Percentiles rank a stretch among this genome's conserved stretches.
Evolutionary conservation across 768 basidiomycete species (phyloP).

Genomic region (Phaffia tasmanica): DNA sequence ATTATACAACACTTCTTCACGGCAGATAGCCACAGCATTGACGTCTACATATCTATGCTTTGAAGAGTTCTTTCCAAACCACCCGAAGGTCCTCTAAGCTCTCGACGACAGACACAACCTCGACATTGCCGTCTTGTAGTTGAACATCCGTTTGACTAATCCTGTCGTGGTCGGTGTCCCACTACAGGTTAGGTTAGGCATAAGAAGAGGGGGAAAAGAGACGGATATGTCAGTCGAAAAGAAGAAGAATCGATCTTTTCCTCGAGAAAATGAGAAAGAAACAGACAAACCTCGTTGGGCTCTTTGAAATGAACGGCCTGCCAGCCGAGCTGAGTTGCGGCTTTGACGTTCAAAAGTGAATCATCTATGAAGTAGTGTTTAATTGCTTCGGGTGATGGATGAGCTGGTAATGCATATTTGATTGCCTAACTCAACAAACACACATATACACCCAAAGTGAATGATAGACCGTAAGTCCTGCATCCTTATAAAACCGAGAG

Average conservation of each 20-base stretch:
- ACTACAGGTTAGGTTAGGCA: slow-evolving; percentile 38
- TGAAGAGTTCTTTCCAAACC: slow-evolving; percentile 66
- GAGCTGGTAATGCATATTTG: too few relatives aligned
- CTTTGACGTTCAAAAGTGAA: slow-evolving; percentile 20
- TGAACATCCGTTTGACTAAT: slow-evolving; percentile 35
- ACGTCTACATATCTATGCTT: too few relatives aligned
- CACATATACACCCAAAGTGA: neutral
- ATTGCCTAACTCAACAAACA: neutral
- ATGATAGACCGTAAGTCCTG: too few relatives aligned
- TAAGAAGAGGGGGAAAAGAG: slow-evolving; percentile 50
- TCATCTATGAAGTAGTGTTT: slow-evolving; percentile 26
- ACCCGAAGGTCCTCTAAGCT: slow-evolving; percentile 56
- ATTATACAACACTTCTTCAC: too few relatives aligned
- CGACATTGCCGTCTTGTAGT: neutral
- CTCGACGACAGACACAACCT: slow-evolving; percentile 41
- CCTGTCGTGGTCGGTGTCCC: slow-evolving; percentile 48
- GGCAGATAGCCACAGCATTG: too few relatives aligned
- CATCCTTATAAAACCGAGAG: neutral
- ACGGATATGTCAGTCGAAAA: neutral
- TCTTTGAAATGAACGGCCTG: slow-evolving; percentile 23
- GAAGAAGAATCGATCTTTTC: neutral
- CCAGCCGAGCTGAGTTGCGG: neutral
- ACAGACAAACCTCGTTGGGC: neutral
- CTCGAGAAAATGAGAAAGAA: too few relatives aligned
- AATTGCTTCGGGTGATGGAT: too few relatives aligned